Evolutionary conservation across 768 basidiomycete genomes (phyloP).

Genomic region (Calvatia gigantea): DNA sequence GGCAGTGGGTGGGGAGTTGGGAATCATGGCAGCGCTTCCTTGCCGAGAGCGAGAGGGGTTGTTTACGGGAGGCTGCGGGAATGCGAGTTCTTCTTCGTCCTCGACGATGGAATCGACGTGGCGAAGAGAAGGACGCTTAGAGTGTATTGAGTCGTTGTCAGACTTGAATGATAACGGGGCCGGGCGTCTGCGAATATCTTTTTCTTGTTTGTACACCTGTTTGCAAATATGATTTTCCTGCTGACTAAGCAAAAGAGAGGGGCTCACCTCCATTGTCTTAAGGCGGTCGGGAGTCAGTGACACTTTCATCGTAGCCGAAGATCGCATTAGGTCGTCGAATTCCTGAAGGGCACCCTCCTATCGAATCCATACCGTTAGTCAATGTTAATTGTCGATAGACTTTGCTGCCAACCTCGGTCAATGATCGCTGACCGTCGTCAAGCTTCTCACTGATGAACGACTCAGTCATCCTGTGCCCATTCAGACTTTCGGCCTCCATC

Average conservation of each 20-base stretch:
- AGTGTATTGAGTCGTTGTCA: slow-evolving; percentile 29
- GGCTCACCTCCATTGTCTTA: slow-evolving; percentile 86
- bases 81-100: slow-evolving; percentile 52
- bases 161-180: slow-evolving; percentile 31
- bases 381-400: slow-evolving; percentile 10
- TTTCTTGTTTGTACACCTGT: slow-evolving; percentile 75
- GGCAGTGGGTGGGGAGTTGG: slow-evolving; percentile 13
- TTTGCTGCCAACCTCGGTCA: slow-evolving; percentile 30
- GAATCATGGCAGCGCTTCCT: slow-evolving; percentile 24
- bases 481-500: slow-evolving; percentile 35
- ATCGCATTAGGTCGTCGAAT: slow-evolving; percentile 92
- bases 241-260: slow-evolving; percentile 30
- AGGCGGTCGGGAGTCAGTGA: slow-evolving; percentile 93
- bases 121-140: slow-evolving; percentile 41
- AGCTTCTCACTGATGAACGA: slow-evolving; percentile 50
- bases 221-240: slow-evolving; percentile 22
- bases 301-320: slow-evolving; percentile 89
- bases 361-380: slow-evolving; percentile 13
- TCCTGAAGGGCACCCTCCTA: slow-evolving; percentile 64
- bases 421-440: slow-evolving; percentile 24
- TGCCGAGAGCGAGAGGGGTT: slow-evolving; percentile 38
- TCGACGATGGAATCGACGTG: slow-evolving; percentile 65
- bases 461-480: slow-evolving; percentile 51
- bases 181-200: slow-evolving; percentile 46
- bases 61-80: slow-evolving; percentile 23